Percentiles rank a stretch among this genome's conserved stretches.
Conservation (phyloP, 75 land plant species). For the Sequoiadendron giganteum region DNA sequence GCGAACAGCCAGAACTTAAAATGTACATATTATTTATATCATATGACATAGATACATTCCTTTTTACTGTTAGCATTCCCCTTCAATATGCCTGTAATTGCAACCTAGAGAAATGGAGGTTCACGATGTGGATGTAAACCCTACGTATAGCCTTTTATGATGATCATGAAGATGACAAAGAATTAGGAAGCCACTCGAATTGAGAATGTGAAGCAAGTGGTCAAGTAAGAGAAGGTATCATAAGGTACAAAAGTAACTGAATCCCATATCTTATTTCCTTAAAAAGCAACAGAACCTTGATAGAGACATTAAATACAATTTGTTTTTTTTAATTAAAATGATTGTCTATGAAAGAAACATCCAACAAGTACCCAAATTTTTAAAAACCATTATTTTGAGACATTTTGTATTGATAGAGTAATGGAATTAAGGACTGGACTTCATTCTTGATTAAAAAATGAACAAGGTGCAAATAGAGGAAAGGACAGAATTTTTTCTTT, state of each 20-base stretch:
- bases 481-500: neutral
- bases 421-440: neutral
- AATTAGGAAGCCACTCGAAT: neutral
- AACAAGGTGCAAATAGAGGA: neutral
- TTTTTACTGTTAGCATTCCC: neutral
- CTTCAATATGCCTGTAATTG: neutral
- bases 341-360: neutral
- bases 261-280: slow-evolving; percentile 3
- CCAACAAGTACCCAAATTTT: neutral
- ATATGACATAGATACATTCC: neutral
- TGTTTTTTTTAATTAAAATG: neutral
- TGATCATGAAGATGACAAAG: neutral
- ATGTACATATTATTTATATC: neutral
- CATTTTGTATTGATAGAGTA: neutral
- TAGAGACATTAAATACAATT: neutral
- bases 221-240: neutral
- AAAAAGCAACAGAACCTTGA: neutral
- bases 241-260: neutral
- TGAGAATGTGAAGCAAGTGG: neutral
- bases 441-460: neutral
- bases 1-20: neutral
- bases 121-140: neutral
- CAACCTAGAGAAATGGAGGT: neutral
- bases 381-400: neutral
- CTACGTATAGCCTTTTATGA: neutral